Evolutionary conservation across 306 rosid species (phyloP), one percentile per base, ranked within the genome.

Genomic region (Oemleria cerasiformis): DNA sequence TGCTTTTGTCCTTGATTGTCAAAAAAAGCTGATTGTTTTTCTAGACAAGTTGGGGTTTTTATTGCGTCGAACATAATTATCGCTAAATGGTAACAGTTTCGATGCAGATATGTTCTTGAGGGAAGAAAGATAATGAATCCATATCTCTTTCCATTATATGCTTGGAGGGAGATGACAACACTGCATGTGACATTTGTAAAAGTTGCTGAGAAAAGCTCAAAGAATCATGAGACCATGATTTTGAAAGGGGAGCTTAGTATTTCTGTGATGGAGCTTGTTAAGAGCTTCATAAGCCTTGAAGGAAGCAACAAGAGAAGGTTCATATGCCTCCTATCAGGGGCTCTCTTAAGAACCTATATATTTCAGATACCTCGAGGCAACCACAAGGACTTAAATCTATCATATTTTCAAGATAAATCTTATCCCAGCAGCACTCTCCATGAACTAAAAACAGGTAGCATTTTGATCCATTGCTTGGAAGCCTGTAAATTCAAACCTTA

Each of bases 61-160:
- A 30, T 30, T 30, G 36, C 3, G 36, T 30, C 3, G 3, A 30
- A 30, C 2, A 30, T 30, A 30, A 30, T 30, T 30, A 30, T 30
- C 36, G 36, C 36, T 30, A 30, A 30, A 2, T 30, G 36, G 36
- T 30, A 30, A 20, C 21, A 6, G 50, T 11, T 5, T 68, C 44
- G 45, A 34, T 75, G 83, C 83, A 79, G 83, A 70, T 79, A 74
- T 64, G 50, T 79, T 75, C 65, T 79, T 9, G 51, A 79, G 77
- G 83, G 83, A 39, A 74, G 64, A 58, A 79, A 75, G 73, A 70
- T 76, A 39, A 54, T 79, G 70, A 74, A 36, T 60, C 83, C 80
- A 30, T 75, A 65, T 57, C 77, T 79, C 65, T 64, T 71, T 75
- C 73, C 68, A 11, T 43, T 65, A 70, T 30, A 48, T 70, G 79